Evolutionary conservation across 179 eudicot species (phyloP).

Genomic region (Heliamphora pulchella): DNA sequence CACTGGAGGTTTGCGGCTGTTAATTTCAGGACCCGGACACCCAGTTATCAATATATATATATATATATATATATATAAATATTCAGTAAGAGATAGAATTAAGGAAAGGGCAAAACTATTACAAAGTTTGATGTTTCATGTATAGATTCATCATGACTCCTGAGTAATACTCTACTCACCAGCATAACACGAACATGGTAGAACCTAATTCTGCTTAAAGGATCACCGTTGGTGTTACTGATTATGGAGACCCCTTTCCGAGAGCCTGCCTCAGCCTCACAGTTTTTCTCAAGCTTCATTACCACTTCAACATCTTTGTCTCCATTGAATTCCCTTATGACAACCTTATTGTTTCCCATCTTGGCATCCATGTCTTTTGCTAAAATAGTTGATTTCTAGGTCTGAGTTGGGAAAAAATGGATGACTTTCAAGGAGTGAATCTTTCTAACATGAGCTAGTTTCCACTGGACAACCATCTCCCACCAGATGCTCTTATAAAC

Average conservation of each 20-base stretch:
- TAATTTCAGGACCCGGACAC: too few relatives aligned
- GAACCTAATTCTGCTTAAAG: constrained; percentile 13
- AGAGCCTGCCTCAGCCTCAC: constrained; percentile 14
- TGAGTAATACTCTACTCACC: neutral
- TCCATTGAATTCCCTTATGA: constrained; percentile 18
- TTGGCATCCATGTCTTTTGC: neutral
- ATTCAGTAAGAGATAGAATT: neutral
- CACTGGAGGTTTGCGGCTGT: too few relatives aligned
- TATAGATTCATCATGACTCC: neutral
- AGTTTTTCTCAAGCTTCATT: constrained; percentile 17
- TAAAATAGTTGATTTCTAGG: neutral
- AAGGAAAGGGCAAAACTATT: too few relatives aligned
- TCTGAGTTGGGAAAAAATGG: neutral
- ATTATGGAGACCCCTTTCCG: constrained; percentile 10
- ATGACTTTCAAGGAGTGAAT: neutral
- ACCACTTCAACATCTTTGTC: constrained; percentile 7
- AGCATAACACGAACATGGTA: constrained; percentile 17
- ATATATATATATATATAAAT: neutral
- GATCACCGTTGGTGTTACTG: constrained; percentile 3
- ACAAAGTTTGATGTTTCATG: neutral
- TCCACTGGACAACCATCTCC: neutral
- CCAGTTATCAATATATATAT: neutral
- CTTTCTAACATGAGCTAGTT: neutral
- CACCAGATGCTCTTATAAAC: neutral
- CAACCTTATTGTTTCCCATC: neutral